Evolutionary conservation across 2,329 filamentous ascomycete species (phyloP).

Genomic region (Sporothrix inflata): DNA sequence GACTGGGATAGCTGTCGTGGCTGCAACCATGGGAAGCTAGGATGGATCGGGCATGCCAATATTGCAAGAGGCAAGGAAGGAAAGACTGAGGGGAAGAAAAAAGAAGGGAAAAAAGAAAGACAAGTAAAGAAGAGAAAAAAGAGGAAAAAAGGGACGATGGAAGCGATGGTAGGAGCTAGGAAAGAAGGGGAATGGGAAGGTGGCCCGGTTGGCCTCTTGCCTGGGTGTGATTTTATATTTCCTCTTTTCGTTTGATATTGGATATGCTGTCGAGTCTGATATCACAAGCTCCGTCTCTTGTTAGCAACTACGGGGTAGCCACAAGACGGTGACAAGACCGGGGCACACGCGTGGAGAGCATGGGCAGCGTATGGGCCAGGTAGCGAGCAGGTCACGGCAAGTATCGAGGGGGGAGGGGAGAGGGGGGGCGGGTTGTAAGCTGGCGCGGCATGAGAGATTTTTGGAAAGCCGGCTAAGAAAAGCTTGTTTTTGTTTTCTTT

Average conservation of each 20-base stretch:
- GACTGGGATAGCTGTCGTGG: background rate
- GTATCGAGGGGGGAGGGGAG: background rate
- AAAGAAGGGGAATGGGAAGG: background rate
- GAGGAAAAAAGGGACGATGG: background rate
- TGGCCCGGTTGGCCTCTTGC: background rate
- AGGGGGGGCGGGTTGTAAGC: conserved; percentile 1
- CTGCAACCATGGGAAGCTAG: background rate
- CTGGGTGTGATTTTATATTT: background rate
- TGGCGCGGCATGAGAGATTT: conserved; percentile 7
- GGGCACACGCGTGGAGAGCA: background rate
- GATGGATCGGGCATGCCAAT: background rate
- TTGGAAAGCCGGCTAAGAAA: conserved; percentile 20
- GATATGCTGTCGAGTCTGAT: background rate
- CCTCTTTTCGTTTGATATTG: background rate
- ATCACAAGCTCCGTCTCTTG: background rate
- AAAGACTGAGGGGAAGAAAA: background rate
- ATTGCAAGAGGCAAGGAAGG: background rate
- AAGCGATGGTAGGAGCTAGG: background rate
- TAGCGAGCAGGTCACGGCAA: conserved; percentile 22
- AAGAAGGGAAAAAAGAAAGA: background rate
- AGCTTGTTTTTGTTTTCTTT: conserved; percentile 18
- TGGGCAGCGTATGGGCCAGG: conserved; percentile 7
- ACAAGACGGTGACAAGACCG: conserved; percentile 5
- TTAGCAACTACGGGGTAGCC: conserved; percentile 21
- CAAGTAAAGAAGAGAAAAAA: background rate